phyloP scores from a whole-genome alignment of 2,329 filamentous ascomycete genomes.

The Colletotrichum sp. region DNA sequence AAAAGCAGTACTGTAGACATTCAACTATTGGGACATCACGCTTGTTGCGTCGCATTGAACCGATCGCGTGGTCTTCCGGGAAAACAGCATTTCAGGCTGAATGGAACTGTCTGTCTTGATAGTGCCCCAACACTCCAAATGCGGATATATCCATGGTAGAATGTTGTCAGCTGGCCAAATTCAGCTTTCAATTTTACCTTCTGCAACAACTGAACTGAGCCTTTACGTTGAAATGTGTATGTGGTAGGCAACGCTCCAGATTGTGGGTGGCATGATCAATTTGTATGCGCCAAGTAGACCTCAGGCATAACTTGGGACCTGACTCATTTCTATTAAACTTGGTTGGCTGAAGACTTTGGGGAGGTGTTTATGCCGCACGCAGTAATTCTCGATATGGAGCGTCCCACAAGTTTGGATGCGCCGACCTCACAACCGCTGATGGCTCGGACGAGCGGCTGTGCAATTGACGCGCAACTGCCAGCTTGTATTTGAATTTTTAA shows the following conservation, averaged over 20 bases:
- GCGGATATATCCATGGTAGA: background rate
- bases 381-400: too few species aligned
- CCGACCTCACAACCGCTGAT: background rate
- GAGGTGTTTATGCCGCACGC: rapidly evolving
- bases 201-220: background rate
- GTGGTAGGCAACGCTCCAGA: background rate
- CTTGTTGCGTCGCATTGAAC: background rate
- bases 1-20: background rate
- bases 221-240: background rate
- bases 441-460: background rate
- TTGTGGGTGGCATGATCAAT: background rate
- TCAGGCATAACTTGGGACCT: background rate
- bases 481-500: background rate
- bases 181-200: background rate
- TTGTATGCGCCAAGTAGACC: background rate
- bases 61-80: background rate
- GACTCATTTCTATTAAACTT: background rate
- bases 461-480: background rate
- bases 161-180: background rate
- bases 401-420: background rate
- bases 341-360: background rate
- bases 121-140: background rate
- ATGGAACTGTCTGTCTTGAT: background rate
- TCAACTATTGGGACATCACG: background rate
- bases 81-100: background rate